Evolutionary conservation across 2,329 filamentous ascomycete species (phyloP).

Genomic region (Colletotrichum trifolii): DNA sequence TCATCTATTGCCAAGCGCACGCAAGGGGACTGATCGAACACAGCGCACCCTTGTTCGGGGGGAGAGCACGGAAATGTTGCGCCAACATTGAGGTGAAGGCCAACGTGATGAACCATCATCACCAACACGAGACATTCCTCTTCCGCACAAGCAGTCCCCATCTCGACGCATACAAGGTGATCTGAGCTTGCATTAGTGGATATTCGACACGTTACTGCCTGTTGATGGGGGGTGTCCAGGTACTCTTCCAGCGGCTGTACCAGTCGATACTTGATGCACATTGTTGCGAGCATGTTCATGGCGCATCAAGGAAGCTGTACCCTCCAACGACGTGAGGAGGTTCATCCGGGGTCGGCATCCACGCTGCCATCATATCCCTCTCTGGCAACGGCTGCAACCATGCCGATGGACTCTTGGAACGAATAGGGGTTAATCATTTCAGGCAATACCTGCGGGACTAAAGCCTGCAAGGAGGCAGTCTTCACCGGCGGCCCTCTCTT

Average conservation of each 20-base stretch:
- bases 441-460: conserved; percentile 21
- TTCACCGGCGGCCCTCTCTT: neutral
- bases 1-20: conserved; percentile 6
- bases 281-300: conserved; percentile 5
- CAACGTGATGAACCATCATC: conserved; percentile 4
- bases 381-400: conserved; percentile 5
- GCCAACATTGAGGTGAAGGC: conserved; percentile 9
- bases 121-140: conserved; percentile 16
- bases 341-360: conserved; percentile 7
- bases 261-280: conserved; percentile 27
- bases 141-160: conserved; percentile 9
- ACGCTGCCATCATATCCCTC: conserved; percentile 11
- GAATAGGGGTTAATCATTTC: conserved; percentile 8
- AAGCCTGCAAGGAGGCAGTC: neutral
- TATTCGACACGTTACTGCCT: conserved; percentile 18
- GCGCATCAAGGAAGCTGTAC: neutral
- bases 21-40: conserved; percentile 1
- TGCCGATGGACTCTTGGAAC: conserved; percentile 16
- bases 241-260: conserved; percentile 35
- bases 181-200: conserved; percentile 30
- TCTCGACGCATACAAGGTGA: conserved; percentile 24
- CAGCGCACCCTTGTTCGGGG: neutral
- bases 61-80: conserved; percentile 7
- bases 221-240: conserved; percentile 23
- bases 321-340: conserved; percentile 4